phyloP scores from a whole-genome alignment of 2,329 filamentous ascomycete species.

The Aspergillus sp. region DNA sequence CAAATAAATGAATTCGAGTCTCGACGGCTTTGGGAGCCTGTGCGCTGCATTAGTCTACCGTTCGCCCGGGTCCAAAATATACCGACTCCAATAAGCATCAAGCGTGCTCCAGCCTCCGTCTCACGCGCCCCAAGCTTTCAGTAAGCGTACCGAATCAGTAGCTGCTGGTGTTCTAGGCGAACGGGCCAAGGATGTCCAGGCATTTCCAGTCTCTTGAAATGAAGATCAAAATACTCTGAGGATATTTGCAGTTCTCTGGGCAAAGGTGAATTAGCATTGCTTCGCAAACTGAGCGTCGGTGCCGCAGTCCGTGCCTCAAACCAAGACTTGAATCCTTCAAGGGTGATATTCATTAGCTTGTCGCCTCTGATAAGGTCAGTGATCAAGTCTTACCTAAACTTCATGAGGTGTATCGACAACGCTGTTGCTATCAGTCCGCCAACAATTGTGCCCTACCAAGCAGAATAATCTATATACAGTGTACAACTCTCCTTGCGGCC shows the following conservation, averaged over 20 bases:
- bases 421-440: neutral
- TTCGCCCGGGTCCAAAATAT: neutral
- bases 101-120: neutral
- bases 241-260: neutral
- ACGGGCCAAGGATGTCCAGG: neutral
- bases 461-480: neutral
- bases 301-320: neutral
- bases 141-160: neutral
- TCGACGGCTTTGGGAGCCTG: neutral
- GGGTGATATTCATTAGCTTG: neutral
- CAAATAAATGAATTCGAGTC: neutral
- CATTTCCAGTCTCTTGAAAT: neutral
- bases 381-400: neutral
- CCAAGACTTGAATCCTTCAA: neutral
- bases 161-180: neutral
- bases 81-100: neutral
- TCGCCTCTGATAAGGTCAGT: neutral
- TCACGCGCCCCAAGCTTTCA: neutral
- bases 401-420: neutral
- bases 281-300: neutral
- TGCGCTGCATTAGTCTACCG: conserved; percentile 9
- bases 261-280: neutral
- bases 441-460: neutral
- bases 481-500: neutral
- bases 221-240: neutral